These are phyloP conservation scores for Sclerotinia sclerotiorum DNA, from an alignment of 2,329 filamentous ascomycete genomes.

Conservation along the genomic window DNA sequence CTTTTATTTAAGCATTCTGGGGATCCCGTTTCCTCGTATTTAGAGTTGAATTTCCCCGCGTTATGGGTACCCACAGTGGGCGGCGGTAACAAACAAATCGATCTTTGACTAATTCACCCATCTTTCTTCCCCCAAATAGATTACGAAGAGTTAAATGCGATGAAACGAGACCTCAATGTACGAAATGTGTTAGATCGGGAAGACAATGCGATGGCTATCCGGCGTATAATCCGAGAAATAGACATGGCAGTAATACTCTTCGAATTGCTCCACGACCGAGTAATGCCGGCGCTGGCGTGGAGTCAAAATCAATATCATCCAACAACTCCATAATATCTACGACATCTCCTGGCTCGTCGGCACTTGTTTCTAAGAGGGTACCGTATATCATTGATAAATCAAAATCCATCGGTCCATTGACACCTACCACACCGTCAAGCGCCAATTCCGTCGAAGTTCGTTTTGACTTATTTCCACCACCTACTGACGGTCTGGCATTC, in stretches of 20 bases:
- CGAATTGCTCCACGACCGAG: slow-evolving; percentile 34
- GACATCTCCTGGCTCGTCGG: neutral
- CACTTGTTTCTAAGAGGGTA: neutral
- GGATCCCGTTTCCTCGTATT: neutral
- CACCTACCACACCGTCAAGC: slow-evolving; percentile 19
- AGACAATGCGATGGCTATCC: slow-evolving; percentile 61
- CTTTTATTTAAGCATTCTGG: slow-evolving; percentile 28
- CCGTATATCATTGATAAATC: neutral
- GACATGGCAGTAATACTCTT: slow-evolving; percentile 26
- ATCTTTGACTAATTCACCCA: slow-evolving; percentile 19
- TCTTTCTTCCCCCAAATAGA: slow-evolving; percentile 42
- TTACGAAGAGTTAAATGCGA: slow-evolving; percentile 65
- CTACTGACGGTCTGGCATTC: slow-evolving; percentile 42
- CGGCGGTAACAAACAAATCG: neutral
- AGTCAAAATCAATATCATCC: slow-evolving; percentile 17
- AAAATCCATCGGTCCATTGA: slow-evolving; percentile 22
- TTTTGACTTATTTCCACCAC: neutral
- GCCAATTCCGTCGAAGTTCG: slow-evolving; percentile 1
- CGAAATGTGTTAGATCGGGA: slow-evolving; percentile 59
- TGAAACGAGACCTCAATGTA: slow-evolving; percentile 60
- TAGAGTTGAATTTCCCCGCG: slow-evolving; percentile 19
- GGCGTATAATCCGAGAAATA: slow-evolving; percentile 32
- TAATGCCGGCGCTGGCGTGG: slow-evolving; percentile 7
- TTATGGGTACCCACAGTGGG: neutral
- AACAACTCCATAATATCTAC: slow-evolving; percentile 19